Evolutionary conservation across 163 green algal species (phyloP), one percentile per base, ranked within the genome.

Genomic region (Scenedesmus sp.): DNA sequence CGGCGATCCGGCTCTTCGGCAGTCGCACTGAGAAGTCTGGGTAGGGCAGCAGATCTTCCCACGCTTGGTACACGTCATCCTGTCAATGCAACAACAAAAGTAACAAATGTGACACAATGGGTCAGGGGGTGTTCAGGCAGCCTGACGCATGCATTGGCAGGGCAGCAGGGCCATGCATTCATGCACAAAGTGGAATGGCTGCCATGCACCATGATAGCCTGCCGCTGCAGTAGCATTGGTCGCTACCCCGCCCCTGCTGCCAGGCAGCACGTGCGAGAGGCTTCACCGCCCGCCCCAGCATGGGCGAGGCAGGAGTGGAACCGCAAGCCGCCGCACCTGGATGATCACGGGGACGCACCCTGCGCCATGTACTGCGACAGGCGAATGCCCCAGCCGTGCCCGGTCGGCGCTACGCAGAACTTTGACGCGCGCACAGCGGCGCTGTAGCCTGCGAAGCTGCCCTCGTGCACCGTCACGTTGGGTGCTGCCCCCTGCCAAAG

Each of bases 341-440:
- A 88, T 56, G 35, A 88, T 88, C 53, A 88, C 83, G 10, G 83
- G 83, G 26, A 88, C 83, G 40, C 83, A 88, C 83, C 83, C 3
- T 43, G 51, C 12, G 4, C 9, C 83, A 88, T 88, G 53, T 88
- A 88, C 13, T 56, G 35, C 12, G 5, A 20, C 30, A 88, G 37
- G 6, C 83, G 26, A 26, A 89, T 89, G 59, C 83, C 83, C 83
- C 83, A 89, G 59, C 83, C 83, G 24, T 89, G 59, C 9, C 83
- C 83, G 12, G 40, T 46, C 2, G 83, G 83, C 4, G 83, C 83
- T 3, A 89, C 0, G 59, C 83, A 89, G 30, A 56, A 89, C 65
- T 89, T 89, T 9, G 56, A 85, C 10, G 13, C 26, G 35, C 72
- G 44, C 22, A 37, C 20, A 43, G n/a, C 81, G 2, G 49, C 49